phyloP scores from a whole-genome alignment of 163 green algal genomes.

The Chlorella variabilis region DNA sequence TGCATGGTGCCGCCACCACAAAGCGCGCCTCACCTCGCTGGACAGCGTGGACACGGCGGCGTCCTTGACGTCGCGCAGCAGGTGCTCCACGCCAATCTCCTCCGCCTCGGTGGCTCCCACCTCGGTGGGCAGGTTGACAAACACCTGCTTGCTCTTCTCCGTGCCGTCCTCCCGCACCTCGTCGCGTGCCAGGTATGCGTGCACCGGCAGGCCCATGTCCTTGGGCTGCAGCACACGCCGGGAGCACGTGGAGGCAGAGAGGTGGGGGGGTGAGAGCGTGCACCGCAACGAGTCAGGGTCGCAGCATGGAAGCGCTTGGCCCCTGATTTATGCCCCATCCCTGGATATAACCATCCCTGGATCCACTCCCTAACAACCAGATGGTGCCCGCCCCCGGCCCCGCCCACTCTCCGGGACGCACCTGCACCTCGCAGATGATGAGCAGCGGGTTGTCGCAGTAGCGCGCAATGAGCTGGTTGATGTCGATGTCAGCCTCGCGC shows the following conservation, averaged over 20 bases:
- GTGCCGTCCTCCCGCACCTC: conserved; percentile 94
- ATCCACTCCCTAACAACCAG: no score
- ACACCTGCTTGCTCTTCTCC: conserved; percentile 90
- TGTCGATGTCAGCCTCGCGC: conserved; percentile 92
- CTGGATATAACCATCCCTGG: no score
- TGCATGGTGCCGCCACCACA: neutral
- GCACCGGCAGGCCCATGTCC: conserved; percentile 93
- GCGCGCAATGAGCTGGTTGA: conserved; percentile 84
- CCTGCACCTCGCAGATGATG: conserved; percentile 95
- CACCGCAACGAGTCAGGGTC: no score
- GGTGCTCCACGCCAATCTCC: conserved; percentile 98
- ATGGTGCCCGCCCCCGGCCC: no score
- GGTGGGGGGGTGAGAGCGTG: no score
- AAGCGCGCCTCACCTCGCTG: conserved; percentile 68
- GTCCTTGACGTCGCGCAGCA: conserved; percentile 96
- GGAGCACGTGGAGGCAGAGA: neutral
- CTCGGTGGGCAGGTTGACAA: conserved; percentile 90
- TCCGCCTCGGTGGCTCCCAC: conserved; percentile 98
- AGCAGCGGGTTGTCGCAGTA: conserved; percentile 92
- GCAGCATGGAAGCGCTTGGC: no score
- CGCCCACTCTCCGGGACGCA: conserved; percentile 26
- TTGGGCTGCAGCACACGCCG: conserved; percentile 76
- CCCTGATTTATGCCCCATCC: no score
- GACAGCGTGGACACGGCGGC: conserved; percentile 88
- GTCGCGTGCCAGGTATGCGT: conserved; percentile 92